Evolutionary conservation across 106 monocot species (phyloP), one percentile per base, ranked within the genome.

Genomic region (Xerophyta viscosa): DNA sequence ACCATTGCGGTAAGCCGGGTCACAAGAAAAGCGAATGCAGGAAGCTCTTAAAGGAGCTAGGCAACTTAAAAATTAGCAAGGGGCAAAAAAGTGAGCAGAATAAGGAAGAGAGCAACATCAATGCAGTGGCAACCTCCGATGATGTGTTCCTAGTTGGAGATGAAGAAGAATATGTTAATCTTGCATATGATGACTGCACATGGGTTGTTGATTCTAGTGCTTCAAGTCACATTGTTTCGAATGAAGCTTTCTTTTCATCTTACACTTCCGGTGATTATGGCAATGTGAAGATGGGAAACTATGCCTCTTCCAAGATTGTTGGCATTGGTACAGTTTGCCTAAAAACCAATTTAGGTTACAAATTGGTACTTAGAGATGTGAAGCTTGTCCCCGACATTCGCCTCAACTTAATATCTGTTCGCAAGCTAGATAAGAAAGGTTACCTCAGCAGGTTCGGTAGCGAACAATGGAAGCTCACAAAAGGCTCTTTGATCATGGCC

Each of bases 401-500:
- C 4, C 39, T 57, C 23, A 56, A 56, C 15, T 42, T 57, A 14
- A 57, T 57, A 9, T 57, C 39, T 8, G 26, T 2, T 1, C 2
- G 41, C 1, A 26, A 21, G 23, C 24, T 57, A 20, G 24, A 57
- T 26, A 25, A 57, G 39, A 41, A 57, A 26, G 41, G 26, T 13
- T 57, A 57, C 21, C 19, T 39, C n/a, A 37, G 26, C 17, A 20
- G 37, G 2, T 41, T 41, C 26, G 12, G 41, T 57, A 13, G 17
- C 6, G 41, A 41, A 3, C 11, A 57, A 42, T 57, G 24, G 36
- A 57, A 57, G 41, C 57, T 39, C 21, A 19, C 25, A 2, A 57
- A 57, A 21, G 57, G 57, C 14, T 30, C 28, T 15, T 2, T 69
- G 24, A 17, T 69, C 8, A 17, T 68, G 14, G 45, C 43, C 22